A percentile compares a stretch with the other conserved stretches of the same genome.
Evolutionary conservation across 83 land plant genomes (phyloP).

Genomic region (Picea mariana): DNA sequence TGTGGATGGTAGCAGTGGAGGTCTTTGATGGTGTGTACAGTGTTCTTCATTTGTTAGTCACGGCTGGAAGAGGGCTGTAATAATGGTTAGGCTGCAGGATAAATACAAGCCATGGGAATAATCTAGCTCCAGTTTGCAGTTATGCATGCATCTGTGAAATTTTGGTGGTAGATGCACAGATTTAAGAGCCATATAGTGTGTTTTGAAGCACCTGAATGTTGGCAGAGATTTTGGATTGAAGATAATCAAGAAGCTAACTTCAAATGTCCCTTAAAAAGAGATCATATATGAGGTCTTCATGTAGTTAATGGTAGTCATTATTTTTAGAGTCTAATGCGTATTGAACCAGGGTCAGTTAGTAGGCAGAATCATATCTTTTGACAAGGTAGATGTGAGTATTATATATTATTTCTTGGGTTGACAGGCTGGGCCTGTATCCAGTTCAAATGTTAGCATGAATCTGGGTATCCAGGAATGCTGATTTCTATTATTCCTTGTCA

Average conservation of each 20-base stretch:
- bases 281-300: neutral
- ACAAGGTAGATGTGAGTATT: slow-evolving; percentile 12
- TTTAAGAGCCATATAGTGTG: slow-evolving; percentile 1
- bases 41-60: neutral
- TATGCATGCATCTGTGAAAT: neutral
- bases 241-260: slow-evolving; percentile 10
- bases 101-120: neutral
- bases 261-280: neutral
- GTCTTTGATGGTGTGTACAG: neutral
- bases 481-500: slow-evolving; percentile 15
- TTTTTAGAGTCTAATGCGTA: slow-evolving; percentile 10
- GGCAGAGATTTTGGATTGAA: neutral
- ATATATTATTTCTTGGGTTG: slow-evolving; percentile 15
- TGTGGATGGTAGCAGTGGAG: too few species aligned
- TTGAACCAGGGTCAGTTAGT: slow-evolving; percentile 12
- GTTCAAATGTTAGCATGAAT: slow-evolving; percentile 13
- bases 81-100: slow-evolving; percentile 13
- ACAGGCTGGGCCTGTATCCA: neutral
- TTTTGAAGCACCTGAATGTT: slow-evolving; percentile 8
- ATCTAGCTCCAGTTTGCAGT: neutral
- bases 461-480: slow-evolving; percentile 3
- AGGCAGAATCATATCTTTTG: slow-evolving; percentile 10
- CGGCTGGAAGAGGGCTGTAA: slow-evolving; percentile 11
- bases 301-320: slow-evolving; percentile 3
- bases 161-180: slow-evolving; percentile 2